phyloP scores from a whole-genome alignment of 2,329 filamentous ascomycete genomes.

The Fusarium tupiense region DNA sequence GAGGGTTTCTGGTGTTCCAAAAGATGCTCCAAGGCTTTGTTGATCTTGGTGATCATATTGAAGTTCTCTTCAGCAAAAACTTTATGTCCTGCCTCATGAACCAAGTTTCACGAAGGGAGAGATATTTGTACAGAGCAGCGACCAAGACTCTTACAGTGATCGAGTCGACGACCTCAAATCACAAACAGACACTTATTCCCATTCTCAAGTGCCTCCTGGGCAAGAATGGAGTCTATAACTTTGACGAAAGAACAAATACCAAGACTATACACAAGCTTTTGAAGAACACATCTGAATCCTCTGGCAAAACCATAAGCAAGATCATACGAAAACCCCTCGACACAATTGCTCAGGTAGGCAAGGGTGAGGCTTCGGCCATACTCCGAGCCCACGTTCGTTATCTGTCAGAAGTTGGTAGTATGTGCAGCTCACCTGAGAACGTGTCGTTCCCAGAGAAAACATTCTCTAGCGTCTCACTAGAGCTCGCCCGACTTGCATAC shows the following conservation, averaged over 20 bases:
- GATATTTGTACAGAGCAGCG: slow-evolving; percentile 83
- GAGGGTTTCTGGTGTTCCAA: slow-evolving; percentile 88
- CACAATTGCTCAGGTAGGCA: slow-evolving; percentile 28
- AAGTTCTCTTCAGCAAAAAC: slow-evolving; percentile 81
- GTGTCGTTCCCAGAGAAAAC: background rate
- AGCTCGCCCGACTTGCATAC: slow-evolving; percentile 66
- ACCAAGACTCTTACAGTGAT: slow-evolving; percentile 78
- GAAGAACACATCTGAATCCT: slow-evolving; percentile 64
- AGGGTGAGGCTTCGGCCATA: slow-evolving; percentile 43
- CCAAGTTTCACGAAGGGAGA: slow-evolving; percentile 77
- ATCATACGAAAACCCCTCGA: slow-evolving; percentile 58
- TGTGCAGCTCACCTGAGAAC: background rate
- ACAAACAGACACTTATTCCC: slow-evolving; percentile 62
- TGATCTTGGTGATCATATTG: slow-evolving; percentile 58
- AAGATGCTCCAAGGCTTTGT: slow-evolving; percentile 71
- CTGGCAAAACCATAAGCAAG: slow-evolving; percentile 63
- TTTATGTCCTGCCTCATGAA: slow-evolving; percentile 85
- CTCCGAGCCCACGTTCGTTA: slow-evolving; percentile 64
- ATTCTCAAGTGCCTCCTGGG: slow-evolving; percentile 76
- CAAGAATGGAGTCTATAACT: slow-evolving; percentile 76
- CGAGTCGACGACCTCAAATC: slow-evolving; percentile 69
- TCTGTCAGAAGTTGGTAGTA: slow-evolving; percentile 56
- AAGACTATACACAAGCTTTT: slow-evolving; percentile 84
- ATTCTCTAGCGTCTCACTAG: slow-evolving; percentile 47
- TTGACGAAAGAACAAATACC: slow-evolving; percentile 86